Conservation (phyloP, 2,329 filamentous ascomycete genomes). For the Juglanconis oblonga region DNA sequence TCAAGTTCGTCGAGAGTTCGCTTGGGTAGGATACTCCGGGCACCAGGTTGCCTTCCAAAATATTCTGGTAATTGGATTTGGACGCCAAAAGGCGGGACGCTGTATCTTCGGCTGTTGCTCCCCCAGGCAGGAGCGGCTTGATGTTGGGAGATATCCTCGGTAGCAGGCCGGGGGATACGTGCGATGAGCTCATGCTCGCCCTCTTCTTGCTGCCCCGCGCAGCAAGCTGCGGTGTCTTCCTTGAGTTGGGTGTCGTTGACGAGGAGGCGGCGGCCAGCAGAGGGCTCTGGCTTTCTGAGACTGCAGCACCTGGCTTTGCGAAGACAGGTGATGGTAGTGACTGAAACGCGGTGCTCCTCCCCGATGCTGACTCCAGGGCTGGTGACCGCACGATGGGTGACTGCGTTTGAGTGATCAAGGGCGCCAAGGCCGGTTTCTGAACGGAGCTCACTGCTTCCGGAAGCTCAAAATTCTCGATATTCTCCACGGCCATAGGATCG, state of each 20-base stretch:
- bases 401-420: slow-evolving; percentile 45
- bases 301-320: slow-evolving; percentile 35
- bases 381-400: slow-evolving; percentile 39
- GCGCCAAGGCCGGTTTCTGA: slow-evolving; percentile 43
- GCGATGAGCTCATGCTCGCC: slow-evolving; percentile 62
- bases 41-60: slow-evolving; percentile 86
- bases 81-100: slow-evolving; percentile 77
- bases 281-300: slow-evolving; percentile 65
- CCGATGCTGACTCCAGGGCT: slow-evolving; percentile 33
- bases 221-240: slow-evolving; percentile 55
- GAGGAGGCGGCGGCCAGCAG: slow-evolving; percentile 56
- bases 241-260: slow-evolving; percentile 32
- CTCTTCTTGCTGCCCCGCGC: slow-evolving; percentile 66
- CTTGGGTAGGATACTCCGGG: slow-evolving; percentile 89
- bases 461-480: slow-evolving; percentile 60
- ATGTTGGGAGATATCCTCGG: slow-evolving; percentile 93
- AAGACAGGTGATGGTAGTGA: slow-evolving; percentile 48
- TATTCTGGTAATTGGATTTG: slow-evolving; percentile 98
- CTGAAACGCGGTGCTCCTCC: slow-evolving; percentile 51
- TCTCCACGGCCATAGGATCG: slow-evolving; percentile 45
- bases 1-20: slow-evolving; percentile 87
- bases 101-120: slow-evolving; percentile 55
- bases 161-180: slow-evolving; percentile 81
- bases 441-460: slow-evolving; percentile 66
- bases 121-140: slow-evolving; percentile 75